Conservation (phyloP, 352 stramenopile species). For the Pythium angustatum region DNA sequence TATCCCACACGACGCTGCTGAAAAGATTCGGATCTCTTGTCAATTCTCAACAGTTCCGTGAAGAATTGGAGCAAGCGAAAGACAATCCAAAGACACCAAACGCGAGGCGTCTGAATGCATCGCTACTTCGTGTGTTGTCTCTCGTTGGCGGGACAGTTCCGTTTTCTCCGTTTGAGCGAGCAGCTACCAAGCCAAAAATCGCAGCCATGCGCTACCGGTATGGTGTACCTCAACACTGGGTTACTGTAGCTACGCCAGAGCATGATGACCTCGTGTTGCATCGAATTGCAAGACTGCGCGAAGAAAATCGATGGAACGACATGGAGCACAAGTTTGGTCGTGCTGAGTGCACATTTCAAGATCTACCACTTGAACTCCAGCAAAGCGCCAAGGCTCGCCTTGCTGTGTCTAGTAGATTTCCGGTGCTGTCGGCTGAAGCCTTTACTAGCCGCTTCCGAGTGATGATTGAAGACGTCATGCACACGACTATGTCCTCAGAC, state of each 20-base stretch:
- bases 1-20: neutral
- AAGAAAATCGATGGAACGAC: neutral
- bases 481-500: neutral
- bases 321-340: neutral
- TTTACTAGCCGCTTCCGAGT: conserved; percentile 14
- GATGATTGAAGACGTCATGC: conserved; percentile 3
- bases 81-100: neutral
- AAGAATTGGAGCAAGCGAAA: neutral
- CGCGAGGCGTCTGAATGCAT: conserved; percentile 18
- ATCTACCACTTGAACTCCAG: conserved; percentile 11
- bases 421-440: conserved; percentile 6
- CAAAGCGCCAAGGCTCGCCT: conserved; percentile 3
- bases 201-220: conserved; percentile 26
- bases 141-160: conserved; percentile 25
- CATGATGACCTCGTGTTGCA: conserved; percentile 28
- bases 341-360: neutral
- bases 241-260: conserved; percentile 28
- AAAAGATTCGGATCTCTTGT: neutral
- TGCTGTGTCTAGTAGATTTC: conserved; percentile 11
- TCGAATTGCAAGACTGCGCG: conserved; percentile 7
- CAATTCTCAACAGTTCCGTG: neutral
- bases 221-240: conserved; percentile 26
- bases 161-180: conserved; percentile 34
- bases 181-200: conserved; percentile 24
- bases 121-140: conserved; percentile 23